phyloP scores from a whole-genome alignment of 78 protist genomes.

The Polysphondylium violaceum region DNA sequence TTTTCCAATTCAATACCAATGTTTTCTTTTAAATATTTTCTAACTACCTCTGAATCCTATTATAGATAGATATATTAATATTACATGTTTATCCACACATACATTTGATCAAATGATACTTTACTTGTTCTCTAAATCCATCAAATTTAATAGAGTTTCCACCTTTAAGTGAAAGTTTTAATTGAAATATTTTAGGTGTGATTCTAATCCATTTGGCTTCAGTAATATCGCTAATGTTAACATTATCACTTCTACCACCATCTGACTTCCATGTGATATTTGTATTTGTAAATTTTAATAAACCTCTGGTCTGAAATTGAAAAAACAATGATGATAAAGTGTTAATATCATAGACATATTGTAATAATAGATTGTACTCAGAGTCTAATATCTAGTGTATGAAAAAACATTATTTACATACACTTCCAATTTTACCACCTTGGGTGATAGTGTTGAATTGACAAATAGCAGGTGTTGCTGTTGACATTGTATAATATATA shows the following conservation, averaged over 20 bases:
- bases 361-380: background rate
- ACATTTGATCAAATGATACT: background rate
- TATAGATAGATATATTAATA: background rate
- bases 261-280: constrained; percentile 53
- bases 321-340: background rate
- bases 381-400: background rate
- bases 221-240: constrained; percentile 7
- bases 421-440: constrained; percentile 72
- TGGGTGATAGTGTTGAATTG: constrained; percentile 61
- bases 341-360: background rate
- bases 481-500: background rate
- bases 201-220: constrained; percentile 60
- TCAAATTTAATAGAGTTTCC: constrained; percentile 57
- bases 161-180: constrained; percentile 13
- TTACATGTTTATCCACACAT: background rate
- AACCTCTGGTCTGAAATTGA: constrained; percentile 51
- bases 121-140: constrained; percentile 80
- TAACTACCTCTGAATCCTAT: constrained; percentile 39
- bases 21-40: constrained; percentile 17
- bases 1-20: constrained; percentile 7
- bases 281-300: constrained; percentile 47
- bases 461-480: constrained; percentile 3
- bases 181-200: constrained; percentile 71
- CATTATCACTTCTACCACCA: constrained; percentile 50
- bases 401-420: constrained; percentile 26